phyloP scores from a whole-genome alignment of 306 rosid genomes.

The Sechiopsis laciniata region DNA sequence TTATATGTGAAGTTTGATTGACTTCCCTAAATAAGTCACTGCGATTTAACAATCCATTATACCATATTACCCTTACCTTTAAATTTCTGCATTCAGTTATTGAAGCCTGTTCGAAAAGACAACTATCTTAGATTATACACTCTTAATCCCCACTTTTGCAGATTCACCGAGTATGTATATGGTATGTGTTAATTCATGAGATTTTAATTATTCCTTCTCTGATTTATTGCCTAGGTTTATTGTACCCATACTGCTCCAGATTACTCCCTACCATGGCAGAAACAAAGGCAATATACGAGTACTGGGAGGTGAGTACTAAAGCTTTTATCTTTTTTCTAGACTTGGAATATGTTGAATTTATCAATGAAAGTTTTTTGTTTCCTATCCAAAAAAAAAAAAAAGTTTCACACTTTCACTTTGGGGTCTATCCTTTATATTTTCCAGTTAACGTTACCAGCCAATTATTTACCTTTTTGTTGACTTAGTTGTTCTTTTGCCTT shows the following conservation, averaged over 20 bases:
- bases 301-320: constrained; percentile 79
- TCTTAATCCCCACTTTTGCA: neutral
- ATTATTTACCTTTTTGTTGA: neutral
- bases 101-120: neutral
- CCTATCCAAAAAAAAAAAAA: too few species aligned
- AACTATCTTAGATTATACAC: neutral
- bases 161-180: constrained; percentile 3
- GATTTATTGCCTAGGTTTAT: constrained; percentile 56
- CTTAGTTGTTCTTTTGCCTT: constrained; percentile 5
- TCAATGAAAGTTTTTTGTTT: too few species aligned
- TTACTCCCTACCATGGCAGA: constrained; percentile 99
- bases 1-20: constrained; percentile 5
- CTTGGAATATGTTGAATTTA: constrained; percentile 10
- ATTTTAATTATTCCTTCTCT: constrained; percentile 11
- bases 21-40: neutral
- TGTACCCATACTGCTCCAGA: constrained; percentile 95
- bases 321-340: constrained; percentile 7
- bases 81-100: neutral
- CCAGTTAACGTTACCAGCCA: constrained; percentile 6
- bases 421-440: constrained; percentile 3
- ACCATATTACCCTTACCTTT: too few species aligned
- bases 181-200: constrained; percentile 19
- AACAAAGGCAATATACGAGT: constrained; percentile 89
- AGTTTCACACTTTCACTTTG: constrained; percentile 13
- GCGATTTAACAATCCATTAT: too few species aligned